A percentile compares a stretch with the other conserved stretches of the same genome.
Evolutionary conservation across 257 asterid species (phyloP).

Genomic region (Solanum neorickii): DNA sequence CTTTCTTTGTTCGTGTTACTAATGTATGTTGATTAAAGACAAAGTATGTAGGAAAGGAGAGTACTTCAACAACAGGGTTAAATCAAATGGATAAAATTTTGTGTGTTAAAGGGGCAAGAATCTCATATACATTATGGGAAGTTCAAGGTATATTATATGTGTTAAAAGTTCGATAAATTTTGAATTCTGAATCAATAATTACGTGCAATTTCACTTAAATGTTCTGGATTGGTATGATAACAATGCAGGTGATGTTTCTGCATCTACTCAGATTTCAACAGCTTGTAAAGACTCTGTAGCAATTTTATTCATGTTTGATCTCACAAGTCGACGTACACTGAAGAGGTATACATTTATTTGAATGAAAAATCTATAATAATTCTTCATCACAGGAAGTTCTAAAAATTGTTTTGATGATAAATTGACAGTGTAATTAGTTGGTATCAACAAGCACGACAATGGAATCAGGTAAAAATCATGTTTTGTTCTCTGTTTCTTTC

Average conservation of each 20-base stretch:
- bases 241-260: slow-evolving; percentile 41
- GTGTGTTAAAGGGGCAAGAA: slow-evolving; percentile 60
- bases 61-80: slow-evolving; percentile 21
- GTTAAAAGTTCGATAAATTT: not conserved
- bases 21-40: slow-evolving; percentile 22
- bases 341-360: slow-evolving; percentile 34
- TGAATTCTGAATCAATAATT: not conserved
- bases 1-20: not conserved
- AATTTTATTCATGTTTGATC: slow-evolving; percentile 75
- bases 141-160: slow-evolving; percentile 36
- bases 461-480: slow-evolving; percentile 54
- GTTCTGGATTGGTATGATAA: not conserved
- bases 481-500: not conserved
- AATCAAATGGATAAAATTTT: slow-evolving; percentile 62
- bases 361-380: not conserved
- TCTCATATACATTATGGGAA: slow-evolving; percentile 71
- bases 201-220: not conserved
- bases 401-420: not conserved
- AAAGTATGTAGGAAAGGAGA: slow-evolving; percentile 52
- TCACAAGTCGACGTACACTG: slow-evolving; percentile 63
- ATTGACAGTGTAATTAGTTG: slow-evolving; percentile 46
- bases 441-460: slow-evolving; percentile 72
- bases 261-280: slow-evolving; percentile 30
- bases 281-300: slow-evolving; percentile 73
- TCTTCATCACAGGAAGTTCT: not conserved